phyloP scores from a whole-genome alignment of 257 asterid genomes.

The Fraxinus excelsior region DNA sequence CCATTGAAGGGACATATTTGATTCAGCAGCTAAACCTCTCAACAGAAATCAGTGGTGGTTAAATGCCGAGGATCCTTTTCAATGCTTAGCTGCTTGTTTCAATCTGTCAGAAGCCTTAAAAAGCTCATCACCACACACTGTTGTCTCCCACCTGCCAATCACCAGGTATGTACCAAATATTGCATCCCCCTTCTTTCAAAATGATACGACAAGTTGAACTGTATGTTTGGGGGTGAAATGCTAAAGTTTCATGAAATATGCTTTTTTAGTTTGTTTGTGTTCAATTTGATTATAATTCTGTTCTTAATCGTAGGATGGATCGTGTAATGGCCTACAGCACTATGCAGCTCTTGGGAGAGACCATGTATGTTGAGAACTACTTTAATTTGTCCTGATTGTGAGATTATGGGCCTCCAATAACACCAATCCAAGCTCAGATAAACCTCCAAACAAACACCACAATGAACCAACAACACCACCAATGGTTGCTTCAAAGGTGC shows the following conservation, averaged over 20 bases:
- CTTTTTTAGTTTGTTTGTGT: background rate
- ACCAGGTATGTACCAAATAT: constrained; percentile 55
- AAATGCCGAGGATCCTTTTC: constrained; percentile 95
- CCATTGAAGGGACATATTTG: constrained; percentile 70
- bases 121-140: constrained; percentile 81
- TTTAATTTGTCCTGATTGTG: constrained; percentile 12
- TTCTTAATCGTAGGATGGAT: constrained; percentile 74
- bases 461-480: too few species aligned
- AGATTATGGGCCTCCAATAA: too few species aligned
- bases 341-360: constrained; percentile 97
- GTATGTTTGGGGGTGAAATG: background rate
- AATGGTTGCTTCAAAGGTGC: too few species aligned
- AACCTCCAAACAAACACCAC: too few species aligned
- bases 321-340: constrained; percentile 98
- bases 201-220: background rate
- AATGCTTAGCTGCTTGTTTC: constrained; percentile 88
- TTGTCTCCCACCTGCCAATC: constrained; percentile 89
- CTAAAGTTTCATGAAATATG: constrained; percentile 10
- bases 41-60: constrained; percentile 93
- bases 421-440: too few species aligned
- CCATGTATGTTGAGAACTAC: constrained; percentile 52
- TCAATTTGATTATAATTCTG: constrained; percentile 22
- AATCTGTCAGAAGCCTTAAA: constrained; percentile 81
- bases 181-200: constrained; percentile 11
- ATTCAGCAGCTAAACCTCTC: constrained; percentile 79